A percentile compares a stretch with the other conserved stretches of the same genome.
Evolutionary conservation across 306 rosid genomes (phyloP).

Genomic region (Quercus engelmannii): DNA sequence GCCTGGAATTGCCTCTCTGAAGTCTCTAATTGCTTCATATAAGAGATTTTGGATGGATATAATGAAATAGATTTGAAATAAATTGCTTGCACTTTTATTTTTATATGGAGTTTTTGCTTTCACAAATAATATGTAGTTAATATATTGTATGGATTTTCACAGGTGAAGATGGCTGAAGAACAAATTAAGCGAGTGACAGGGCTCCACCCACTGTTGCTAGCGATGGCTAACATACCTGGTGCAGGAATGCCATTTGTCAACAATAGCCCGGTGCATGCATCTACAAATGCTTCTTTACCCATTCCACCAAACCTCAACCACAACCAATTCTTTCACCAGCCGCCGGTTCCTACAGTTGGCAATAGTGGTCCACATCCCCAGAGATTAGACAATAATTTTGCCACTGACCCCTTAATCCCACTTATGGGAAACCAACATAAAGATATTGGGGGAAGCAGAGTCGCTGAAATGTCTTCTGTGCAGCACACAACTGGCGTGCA

Average conservation of each 20-base stretch:
- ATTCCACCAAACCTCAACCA: conserved; percentile 37
- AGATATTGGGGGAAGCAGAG: conserved; percentile 26
- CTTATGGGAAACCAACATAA: conserved; percentile 28
- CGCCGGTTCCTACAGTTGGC: conserved; percentile 18
- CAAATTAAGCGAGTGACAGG: conserved; percentile 51
- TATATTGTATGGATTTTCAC: background rate
- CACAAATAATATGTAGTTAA: background rate
- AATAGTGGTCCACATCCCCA: conserved; percentile 24
- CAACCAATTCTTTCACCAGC: conserved; percentile 43
- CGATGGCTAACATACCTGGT: conserved; percentile 35
- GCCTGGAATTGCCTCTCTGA: background rate
- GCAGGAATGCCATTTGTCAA: conserved; percentile 17
- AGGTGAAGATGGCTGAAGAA: conserved; percentile 69
- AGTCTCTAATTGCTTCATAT: background rate
- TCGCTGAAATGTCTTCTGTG: conserved; percentile 23
- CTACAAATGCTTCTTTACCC: conserved; percentile 26
- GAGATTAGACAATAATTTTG: conserved; percentile 31
- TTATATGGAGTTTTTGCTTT: background rate
- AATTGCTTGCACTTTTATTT: no score
- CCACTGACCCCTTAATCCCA: conserved; percentile 11
- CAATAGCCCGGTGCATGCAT: conserved; percentile 9
- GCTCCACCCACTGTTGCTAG: conserved; percentile 41
- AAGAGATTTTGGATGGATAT: no score
- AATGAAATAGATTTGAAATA: no score
- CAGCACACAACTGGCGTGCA: conserved; percentile 14